Percentiles rank a stretch among this genome's conserved stretches.
Evolutionary conservation across 2,329 filamentous ascomycete genomes (phyloP).

Genomic region (Verticillium nonalfalfae): DNA sequence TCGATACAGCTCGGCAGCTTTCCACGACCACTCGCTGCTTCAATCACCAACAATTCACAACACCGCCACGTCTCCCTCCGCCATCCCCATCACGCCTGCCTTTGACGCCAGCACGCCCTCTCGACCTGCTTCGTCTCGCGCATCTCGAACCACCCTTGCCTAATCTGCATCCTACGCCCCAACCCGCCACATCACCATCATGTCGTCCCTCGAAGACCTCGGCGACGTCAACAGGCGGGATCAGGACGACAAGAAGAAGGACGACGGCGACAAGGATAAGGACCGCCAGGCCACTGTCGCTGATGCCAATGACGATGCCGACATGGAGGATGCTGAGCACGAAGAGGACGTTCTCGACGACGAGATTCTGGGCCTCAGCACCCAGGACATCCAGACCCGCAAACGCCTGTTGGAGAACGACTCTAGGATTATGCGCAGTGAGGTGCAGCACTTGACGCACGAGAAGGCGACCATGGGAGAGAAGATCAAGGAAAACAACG

Average conservation of each 20-base stretch:
- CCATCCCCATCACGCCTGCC: background rate
- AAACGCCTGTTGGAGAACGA: conserved; percentile 94
- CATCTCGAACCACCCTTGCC: conserved; percentile 1
- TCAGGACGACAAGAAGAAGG: conserved; percentile 59
- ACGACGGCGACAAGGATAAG: conserved; percentile 24
- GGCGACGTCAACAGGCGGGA: conserved; percentile 79
- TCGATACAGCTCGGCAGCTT: conserved; percentile 12
- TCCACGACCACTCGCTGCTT: conserved; percentile 7
- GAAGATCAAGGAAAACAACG: conserved; percentile 98
- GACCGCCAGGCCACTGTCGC: conserved; percentile 37
- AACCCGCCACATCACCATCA: conserved; percentile 31
- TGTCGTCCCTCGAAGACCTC: conserved; percentile 90
- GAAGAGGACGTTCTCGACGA: conserved; percentile 84
- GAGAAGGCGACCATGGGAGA: conserved; percentile 95
- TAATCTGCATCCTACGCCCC: background rate
- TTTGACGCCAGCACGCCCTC: conserved; percentile 1
- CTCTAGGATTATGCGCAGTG: conserved; percentile 96
- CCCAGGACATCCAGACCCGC: conserved; percentile 88
- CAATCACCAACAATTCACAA: conserved; percentile 3
- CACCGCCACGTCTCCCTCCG: conserved; percentile 1
- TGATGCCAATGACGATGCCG: conserved; percentile 61
- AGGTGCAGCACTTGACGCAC: conserved; percentile 87
- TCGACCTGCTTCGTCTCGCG: background rate
- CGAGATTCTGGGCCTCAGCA: conserved; percentile 88
- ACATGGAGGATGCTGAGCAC: conserved; percentile 82